A percentile compares a stretch with the other conserved stretches of the same genome.
phyloP scores from a whole-genome alignment of 805 yeast genomes.

The Cephaloascus albidus region DNA sequence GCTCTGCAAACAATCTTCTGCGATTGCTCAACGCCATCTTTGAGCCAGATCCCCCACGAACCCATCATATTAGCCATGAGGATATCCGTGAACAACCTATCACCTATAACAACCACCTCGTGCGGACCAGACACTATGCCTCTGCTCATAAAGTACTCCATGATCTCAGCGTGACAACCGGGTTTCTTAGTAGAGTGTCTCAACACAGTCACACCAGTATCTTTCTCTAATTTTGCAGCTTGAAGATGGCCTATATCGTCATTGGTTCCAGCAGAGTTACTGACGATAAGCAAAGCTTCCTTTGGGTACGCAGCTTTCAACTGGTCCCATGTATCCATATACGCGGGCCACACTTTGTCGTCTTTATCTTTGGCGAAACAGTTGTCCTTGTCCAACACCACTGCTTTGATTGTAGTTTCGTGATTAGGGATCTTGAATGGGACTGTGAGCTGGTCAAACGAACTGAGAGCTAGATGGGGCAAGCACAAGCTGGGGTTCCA shows the following conservation, averaged over 20 bases:
- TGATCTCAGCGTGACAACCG: slow-evolving; percentile 65
- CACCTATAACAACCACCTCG: slow-evolving; percentile 84
- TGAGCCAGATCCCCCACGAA: slow-evolving; percentile 73
- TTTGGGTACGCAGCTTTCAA: slow-evolving; percentile 51
- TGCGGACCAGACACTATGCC: slow-evolving; percentile 34
- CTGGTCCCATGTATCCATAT: slow-evolving; percentile 44
- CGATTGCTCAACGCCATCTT: slow-evolving; percentile 61
- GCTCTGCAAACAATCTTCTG: slow-evolving; percentile 38
- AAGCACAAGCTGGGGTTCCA: slow-evolving; percentile 58
- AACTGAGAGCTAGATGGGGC: slow-evolving; percentile 50
- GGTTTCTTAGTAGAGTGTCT: slow-evolving; percentile 74
- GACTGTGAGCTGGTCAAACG: slow-evolving; percentile 51
- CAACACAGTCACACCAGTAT: slow-evolving; percentile 62
- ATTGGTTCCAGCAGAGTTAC: slow-evolving; percentile 87
- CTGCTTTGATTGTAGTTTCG: slow-evolving; percentile 45
- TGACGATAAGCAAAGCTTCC: slow-evolving; percentile 62
- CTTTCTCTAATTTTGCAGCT: slow-evolving; percentile 51
- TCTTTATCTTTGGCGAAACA: slow-evolving; percentile 85
- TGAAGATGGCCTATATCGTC: slow-evolving; percentile 56
- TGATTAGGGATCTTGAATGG: slow-evolving; percentile 33
- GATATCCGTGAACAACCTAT: slow-evolving; percentile 83
- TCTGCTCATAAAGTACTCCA: slow-evolving; percentile 44
- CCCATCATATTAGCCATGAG: slow-evolving; percentile 95
- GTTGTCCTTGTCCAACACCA: slow-evolving; percentile 90
- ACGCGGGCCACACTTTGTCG: slow-evolving; percentile 72